Percentiles rank a stretch among this genome's conserved stretches.
Conservation (phyloP, 352 stramenopile genomes). For the Globisporangium barbulae region DNA sequence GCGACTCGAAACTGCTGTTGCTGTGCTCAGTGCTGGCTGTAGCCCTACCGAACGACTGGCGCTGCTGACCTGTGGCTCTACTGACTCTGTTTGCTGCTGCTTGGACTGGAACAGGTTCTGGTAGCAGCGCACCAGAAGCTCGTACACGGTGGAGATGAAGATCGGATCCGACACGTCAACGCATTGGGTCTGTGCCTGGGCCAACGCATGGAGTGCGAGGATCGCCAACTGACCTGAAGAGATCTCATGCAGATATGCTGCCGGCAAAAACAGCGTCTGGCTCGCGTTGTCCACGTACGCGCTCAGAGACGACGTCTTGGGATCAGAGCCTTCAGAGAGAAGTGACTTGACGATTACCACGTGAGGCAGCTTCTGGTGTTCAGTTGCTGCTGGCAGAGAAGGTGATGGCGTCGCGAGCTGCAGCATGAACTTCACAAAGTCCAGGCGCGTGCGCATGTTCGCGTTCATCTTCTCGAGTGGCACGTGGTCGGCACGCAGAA, state of each 20-base stretch:
- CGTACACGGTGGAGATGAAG: constrained; percentile 51
- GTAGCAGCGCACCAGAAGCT: constrained; percentile 56
- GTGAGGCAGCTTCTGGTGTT: constrained; percentile 8
- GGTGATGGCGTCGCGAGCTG: constrained; percentile 8
- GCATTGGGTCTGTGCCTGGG: constrained; percentile 23
- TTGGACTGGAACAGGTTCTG: constrained; percentile 47
- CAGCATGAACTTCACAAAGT: constrained; percentile 35
- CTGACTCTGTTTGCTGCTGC: constrained; percentile 2
- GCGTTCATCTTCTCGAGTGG: constrained; percentile 22
- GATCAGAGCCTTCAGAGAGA: neutral
- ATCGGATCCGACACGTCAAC: constrained; percentile 43
- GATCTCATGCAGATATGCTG: constrained; percentile 30
- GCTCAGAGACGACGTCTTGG: neutral
- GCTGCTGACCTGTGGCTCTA: neutral
- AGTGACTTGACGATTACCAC: constrained; percentile 17
- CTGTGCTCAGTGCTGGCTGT: neutral
- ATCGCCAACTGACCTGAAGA: constrained; percentile 52
- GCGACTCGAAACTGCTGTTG: neutral
- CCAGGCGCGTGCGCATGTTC: constrained; percentile 24
- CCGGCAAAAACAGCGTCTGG: constrained; percentile 31
- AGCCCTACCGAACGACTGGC: neutral
- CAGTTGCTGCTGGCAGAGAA: neutral
- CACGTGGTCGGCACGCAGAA: constrained; percentile 1
- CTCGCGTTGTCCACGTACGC: constrained; percentile 19
- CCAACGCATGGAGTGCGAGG: constrained; percentile 50